Evolutionary conservation across 305 asterid species (phyloP).

Genomic region (Fraxinus sp.): DNA sequence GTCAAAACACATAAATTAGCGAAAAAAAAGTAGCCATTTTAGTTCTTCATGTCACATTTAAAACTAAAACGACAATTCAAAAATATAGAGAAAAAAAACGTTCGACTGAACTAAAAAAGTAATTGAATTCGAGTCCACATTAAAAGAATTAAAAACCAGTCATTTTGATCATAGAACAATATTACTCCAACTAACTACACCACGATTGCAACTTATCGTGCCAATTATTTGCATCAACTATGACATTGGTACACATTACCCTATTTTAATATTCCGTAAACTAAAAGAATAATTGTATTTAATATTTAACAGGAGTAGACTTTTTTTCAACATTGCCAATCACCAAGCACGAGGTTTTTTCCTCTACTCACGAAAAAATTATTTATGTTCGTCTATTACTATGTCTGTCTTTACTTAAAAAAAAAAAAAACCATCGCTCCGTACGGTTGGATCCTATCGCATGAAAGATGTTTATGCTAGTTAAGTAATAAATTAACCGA

Average conservation of each 20-base stretch:
- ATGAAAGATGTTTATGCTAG: too few species aligned
- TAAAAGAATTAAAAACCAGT: not conserved
- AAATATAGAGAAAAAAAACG: too few species aligned
- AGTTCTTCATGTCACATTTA: not conserved
- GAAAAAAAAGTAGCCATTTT: not conserved
- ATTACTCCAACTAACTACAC: not conserved
- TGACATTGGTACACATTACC: not conserved
- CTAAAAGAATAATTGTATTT: too few species aligned
- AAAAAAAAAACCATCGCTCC: too few species aligned
- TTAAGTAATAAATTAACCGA: not conserved
- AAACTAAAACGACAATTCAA: not conserved
- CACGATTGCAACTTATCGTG: not conserved
- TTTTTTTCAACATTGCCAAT: too few species aligned
- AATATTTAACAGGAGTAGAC: too few species aligned
- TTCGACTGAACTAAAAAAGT: not conserved
- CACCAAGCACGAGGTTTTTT: too few species aligned
- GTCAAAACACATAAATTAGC: not conserved
- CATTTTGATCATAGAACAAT: too few species aligned
- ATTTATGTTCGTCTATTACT: too few species aligned
- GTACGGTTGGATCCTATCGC: too few species aligned
- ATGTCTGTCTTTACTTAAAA: too few species aligned
- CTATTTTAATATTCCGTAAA: not conserved
- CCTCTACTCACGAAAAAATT: too few species aligned
- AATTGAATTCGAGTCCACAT: not conserved
- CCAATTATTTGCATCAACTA: not conserved